Evolutionary conservation across 192 early-diverging fungal genomes (phyloP).

Genomic region (Ramicandelaber brevisporus): DNA sequence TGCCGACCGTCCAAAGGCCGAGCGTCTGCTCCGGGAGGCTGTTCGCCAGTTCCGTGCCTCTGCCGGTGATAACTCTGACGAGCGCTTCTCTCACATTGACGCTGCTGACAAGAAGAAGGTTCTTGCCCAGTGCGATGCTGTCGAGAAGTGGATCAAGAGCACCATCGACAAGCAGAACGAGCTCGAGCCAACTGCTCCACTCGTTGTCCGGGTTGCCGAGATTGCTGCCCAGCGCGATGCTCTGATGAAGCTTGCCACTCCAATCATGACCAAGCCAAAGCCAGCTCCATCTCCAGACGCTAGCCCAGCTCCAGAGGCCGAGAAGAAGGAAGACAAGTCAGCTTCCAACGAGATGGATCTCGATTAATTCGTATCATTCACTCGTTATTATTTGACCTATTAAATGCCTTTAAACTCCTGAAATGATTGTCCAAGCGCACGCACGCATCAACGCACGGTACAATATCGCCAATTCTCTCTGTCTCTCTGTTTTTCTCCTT

Average conservation of each 20-base stretch:
- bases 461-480: too few species aligned
- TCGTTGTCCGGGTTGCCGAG: constrained; percentile 35
- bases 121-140: constrained; percentile 41
- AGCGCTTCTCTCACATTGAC: constrained; percentile 68
- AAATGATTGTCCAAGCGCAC: too few species aligned
- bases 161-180: constrained; percentile 45
- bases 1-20: constrained; percentile 67
- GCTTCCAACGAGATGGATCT: constrained; percentile 24
- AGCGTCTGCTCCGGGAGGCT: constrained; percentile 49
- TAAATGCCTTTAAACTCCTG: too few species aligned
- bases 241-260: constrained; percentile 39
- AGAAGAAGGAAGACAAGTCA: constrained; percentile 9
- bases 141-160: constrained; percentile 72
- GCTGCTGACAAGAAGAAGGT: constrained; percentile 63
- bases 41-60: constrained; percentile 47
- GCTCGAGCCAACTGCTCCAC: constrained; percentile 46
- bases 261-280: constrained; percentile 79
- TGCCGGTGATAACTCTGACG: constrained; percentile 38
- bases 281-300: constrained; percentile 46
- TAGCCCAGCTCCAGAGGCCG: constrained; percentile 11
- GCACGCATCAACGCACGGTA: too few species aligned
- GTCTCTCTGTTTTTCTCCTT: too few species aligned
- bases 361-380: too few species aligned
- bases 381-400: too few species aligned
- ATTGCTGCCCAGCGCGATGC: constrained; percentile 46